A percentile compares a stretch with the other conserved stretches of the same genome.
Conservation (phyloP, 1,139 yeast genomes). For the Torulaspora globosa region DNA sequence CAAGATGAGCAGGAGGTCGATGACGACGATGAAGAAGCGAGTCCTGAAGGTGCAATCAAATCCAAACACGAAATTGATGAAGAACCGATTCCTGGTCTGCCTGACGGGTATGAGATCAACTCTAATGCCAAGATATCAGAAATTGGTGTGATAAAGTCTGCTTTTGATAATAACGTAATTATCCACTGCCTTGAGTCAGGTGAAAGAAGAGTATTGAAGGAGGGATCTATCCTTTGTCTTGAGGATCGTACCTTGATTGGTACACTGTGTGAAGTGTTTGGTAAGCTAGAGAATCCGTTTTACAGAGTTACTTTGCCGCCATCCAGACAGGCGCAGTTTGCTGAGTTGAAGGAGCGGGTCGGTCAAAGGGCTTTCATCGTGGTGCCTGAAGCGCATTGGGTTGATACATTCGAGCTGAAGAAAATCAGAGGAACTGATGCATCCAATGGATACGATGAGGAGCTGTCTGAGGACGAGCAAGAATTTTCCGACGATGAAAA, state of each 20-base stretch:
- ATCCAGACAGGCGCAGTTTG: constrained; percentile 43
- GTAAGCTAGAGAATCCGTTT: constrained; percentile 78
- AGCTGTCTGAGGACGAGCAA: constrained; percentile 85
- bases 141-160: constrained; percentile 65
- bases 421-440: constrained; percentile 87
- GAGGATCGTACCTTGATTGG: constrained; percentile 75
- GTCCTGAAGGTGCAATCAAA: constrained; percentile 56
- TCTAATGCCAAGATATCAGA: constrained; percentile 62
- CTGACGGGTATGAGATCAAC: constrained; percentile 59
- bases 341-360: constrained; percentile 43
- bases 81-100: constrained; percentile 64
- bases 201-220: constrained; percentile 77
- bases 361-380: constrained; percentile 70
- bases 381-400: constrained; percentile 74
- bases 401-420: constrained; percentile 69
- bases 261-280: constrained; percentile 82
- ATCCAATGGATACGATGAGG: constrained; percentile 92
- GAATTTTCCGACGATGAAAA: constrained; percentile 92
- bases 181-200: constrained; percentile 77
- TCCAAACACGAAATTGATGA: constrained; percentile 75
- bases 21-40: constrained; percentile 35
- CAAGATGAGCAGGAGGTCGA: constrained; percentile 28
- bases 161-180: constrained; percentile 69
- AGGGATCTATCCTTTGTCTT: constrained; percentile 74
- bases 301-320: constrained; percentile 69